phyloP scores from a whole-genome alignment of 257 asterid species.

The Solanum peruvianum region DNA sequence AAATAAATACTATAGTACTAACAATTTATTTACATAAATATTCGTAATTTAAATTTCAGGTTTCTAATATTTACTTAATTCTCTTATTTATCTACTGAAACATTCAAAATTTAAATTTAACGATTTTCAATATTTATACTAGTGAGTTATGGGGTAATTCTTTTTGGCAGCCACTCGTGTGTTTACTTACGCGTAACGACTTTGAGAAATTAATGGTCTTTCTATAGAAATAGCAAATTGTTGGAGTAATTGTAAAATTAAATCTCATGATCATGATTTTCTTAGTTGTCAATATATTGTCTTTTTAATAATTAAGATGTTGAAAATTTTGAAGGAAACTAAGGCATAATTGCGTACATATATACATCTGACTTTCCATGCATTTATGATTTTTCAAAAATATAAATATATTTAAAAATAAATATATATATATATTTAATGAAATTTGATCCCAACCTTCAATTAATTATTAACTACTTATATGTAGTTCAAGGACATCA shows the following conservation, averaged over 20 bases:
- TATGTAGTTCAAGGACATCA: not conserved
- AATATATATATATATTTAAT: not conserved
- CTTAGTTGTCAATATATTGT: not conserved
- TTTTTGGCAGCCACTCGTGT: not conserved
- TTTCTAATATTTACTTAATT: too few species aligned
- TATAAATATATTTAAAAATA: too few species aligned
- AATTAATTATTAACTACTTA: not conserved
- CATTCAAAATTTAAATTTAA: too few species aligned
- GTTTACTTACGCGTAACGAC: not conserved
- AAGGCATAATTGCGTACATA: not conserved
- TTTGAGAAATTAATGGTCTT: not conserved
- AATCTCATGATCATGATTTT: not conserved
- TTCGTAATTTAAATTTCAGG: not conserved
- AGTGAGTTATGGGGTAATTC: not conserved
- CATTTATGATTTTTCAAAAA: not conserved
- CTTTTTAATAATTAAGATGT: not conserved
- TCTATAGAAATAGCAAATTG: not conserved
- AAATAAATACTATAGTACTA: not conserved
- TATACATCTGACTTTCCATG: not conserved
- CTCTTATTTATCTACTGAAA: too few species aligned
- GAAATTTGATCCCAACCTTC: not conserved
- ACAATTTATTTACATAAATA: accelerated
- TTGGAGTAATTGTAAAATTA: not conserved
- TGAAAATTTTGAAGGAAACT: not conserved
- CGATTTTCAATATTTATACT: not conserved